These are phyloP conservation scores for Xylariales sp. DNA, from an alignment of 2,329 filamentous ascomycete genomes.

Conservation along the genomic window DNA sequence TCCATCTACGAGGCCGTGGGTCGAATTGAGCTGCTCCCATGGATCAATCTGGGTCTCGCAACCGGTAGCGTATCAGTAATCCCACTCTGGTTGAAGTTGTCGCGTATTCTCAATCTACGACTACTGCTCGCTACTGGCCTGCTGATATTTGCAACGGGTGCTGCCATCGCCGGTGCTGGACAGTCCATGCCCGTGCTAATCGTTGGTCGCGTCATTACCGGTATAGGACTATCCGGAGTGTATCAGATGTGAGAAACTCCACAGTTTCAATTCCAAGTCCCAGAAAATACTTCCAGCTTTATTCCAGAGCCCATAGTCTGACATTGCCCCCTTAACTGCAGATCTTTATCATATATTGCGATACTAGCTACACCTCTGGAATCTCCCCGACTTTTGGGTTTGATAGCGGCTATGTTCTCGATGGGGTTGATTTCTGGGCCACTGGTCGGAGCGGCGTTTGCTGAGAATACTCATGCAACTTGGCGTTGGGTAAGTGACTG, in stretches of 20 bases:
- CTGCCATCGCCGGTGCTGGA: constrained; percentile 24
- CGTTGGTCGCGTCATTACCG: constrained; percentile 26
- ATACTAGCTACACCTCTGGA: constrained; percentile 15
- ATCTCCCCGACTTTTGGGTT: constrained; percentile 12
- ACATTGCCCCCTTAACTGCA: background rate
- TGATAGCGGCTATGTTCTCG: constrained; percentile 19
- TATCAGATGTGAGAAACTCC: constrained; percentile 25
- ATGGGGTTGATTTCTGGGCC: constrained; percentile 19
- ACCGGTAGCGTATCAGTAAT: constrained; percentile 27
- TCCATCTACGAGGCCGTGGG: constrained; percentile 50
- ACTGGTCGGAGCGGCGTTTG: constrained; percentile 27
- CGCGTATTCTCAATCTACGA: constrained; percentile 26
- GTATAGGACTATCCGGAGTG: constrained; percentile 22
- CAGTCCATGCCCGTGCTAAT: constrained; percentile 23
- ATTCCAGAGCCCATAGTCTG: no score
- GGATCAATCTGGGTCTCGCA: constrained; percentile 32
- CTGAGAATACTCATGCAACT: constrained; percentile 26
- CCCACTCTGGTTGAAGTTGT: constrained; percentile 28
- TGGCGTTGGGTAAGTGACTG: constrained; percentile 37
- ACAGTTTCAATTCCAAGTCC: no score
- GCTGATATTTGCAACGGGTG: constrained; percentile 23
- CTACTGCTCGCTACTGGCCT: constrained; percentile 18
- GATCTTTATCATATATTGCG: constrained; percentile 12
- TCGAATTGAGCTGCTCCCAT: constrained; percentile 31
- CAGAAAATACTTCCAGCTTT: no score